Evolutionary conservation across 73 alveolate species (phyloP), one percentile per base, ranked within the genome.

Genomic region (Paraurostyla sp.): DNA sequence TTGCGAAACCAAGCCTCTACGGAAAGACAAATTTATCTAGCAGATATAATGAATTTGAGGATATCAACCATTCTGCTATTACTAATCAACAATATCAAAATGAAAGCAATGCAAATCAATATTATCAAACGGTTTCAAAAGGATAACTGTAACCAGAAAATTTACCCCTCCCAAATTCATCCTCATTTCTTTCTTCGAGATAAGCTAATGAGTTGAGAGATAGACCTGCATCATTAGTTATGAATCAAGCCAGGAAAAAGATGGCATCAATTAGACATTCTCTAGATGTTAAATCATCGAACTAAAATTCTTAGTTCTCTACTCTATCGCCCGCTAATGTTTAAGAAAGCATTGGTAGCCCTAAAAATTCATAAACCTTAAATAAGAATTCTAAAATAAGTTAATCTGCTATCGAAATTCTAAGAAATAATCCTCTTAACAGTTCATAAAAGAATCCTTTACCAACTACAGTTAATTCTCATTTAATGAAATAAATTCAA

Each of bases 261-360:
- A 65, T 65, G 82, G 82, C 82, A 15, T 65, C 82, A 65, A 65
- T 65, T 16, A 65, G 82, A 65, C 82, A 65, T 22, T 65, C 82
- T 38, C 25, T 65, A 22, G 82, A 65, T 65, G 58, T 65, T 18
- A 65, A 40, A 36, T 9, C 82, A 27, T 60, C 58, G 41, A 25
- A 9, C 13, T 16, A 16, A 16, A 1, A 40, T 18, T 6, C 46
- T 16, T 38, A 38, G 13, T 65, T 65, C 41, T 38, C 35, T 65
- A 65, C 82, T 38, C 42, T 65, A 22, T 38, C 82, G 9, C 82
- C 82, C 16, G 7, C 41, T 15, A 32, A 65, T 65, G 58, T 11
- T 2, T 65, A 60, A 27, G 42, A 65, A 11, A 16, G 4, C 13
- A 38, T 38, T 54, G 30, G 69, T n/a, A 54, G 30, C 30, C 56